phyloP scores from a whole-genome alignment of 2,329 filamentous ascomycete species.

The Lachnellula occidentalis region DNA sequence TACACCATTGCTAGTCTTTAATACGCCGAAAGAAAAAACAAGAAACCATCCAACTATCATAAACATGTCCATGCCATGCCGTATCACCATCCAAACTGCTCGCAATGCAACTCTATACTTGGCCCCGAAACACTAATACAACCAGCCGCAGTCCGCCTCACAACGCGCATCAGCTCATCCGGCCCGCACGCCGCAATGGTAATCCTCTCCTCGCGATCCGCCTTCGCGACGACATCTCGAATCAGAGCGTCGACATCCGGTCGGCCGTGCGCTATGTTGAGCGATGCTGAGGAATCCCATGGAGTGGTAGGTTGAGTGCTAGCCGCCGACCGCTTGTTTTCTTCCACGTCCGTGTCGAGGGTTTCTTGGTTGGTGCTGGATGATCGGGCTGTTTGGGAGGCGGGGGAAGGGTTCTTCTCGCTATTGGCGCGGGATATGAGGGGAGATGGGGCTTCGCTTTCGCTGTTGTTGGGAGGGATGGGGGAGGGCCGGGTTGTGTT shows the following conservation, averaged over 20 bases:
- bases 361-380: not conserved
- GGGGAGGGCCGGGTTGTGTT: slow-evolving; percentile 24
- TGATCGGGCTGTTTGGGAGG: not conserved
- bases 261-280: slow-evolving; percentile 30
- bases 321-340: not conserved
- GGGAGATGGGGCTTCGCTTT: not conserved
- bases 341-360: slow-evolving; percentile 6
- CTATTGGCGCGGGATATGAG: slow-evolving; percentile 4
- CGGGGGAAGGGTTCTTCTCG: slow-evolving; percentile 9
- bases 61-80: not conserved
- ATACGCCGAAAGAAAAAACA: not conserved
- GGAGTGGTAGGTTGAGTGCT: not conserved
- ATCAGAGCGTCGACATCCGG: slow-evolving; percentile 39
- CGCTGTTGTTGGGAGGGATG: not conserved
- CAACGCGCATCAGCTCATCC: slow-evolving; percentile 37
- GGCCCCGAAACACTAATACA: slow-evolving; percentile 41
- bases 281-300: slow-evolving; percentile 6
- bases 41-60: not conserved
- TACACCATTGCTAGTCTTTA: not conserved
- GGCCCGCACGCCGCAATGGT: slow-evolving; percentile 46
- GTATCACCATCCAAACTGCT: slow-evolving; percentile 30
- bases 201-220: slow-evolving; percentile 34
- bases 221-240: slow-evolving; percentile 33
- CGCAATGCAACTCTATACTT: slow-evolving; percentile 46
- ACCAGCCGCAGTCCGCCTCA: slow-evolving; percentile 40